phyloP scores from a whole-genome alignment of 768 basidiomycete species.

The Russula sp. region DNA sequence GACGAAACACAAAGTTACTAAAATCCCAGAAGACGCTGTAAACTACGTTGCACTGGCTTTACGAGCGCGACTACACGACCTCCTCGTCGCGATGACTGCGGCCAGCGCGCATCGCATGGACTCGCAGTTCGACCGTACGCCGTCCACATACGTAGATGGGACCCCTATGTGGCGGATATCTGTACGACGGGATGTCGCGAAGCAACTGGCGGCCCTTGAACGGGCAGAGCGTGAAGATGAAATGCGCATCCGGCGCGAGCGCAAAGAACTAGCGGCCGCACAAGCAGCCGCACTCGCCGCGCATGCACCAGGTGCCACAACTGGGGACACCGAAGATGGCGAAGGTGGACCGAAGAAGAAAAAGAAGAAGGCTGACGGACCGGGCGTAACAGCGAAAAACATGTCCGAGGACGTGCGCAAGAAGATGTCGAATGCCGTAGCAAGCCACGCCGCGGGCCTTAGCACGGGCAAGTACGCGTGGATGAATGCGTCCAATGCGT shows the following conservation, averaged over 20 bases:
- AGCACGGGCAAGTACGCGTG: slow-evolving; percentile 76
- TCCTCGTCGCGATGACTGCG: slow-evolving; percentile 63
- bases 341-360: slow-evolving; percentile 68
- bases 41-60: slow-evolving; percentile 79
- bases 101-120: slow-evolving; percentile 69
- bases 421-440: slow-evolving; percentile 88
- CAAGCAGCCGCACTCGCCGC: slow-evolving; percentile 68
- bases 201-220: slow-evolving; percentile 74
- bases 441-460: slow-evolving; percentile 83
- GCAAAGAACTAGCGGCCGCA: slow-evolving; percentile 73
- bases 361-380: slow-evolving; percentile 77
- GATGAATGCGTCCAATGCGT: slow-evolving; percentile 70
- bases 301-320: slow-evolving; percentile 53
- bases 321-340: slow-evolving; percentile 47
- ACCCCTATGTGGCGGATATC: slow-evolving; percentile 81
- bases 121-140: slow-evolving; percentile 63
- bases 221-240: slow-evolving; percentile 83
- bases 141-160: slow-evolving; percentile 62
- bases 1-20: slow-evolving; percentile 63
- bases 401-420: slow-evolving; percentile 91
- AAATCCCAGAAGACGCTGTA: slow-evolving; percentile 65
- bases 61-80: slow-evolving; percentile 67
- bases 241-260: slow-evolving; percentile 63
- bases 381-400: slow-evolving; percentile 79
- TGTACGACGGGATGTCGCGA: slow-evolving; percentile 74